phyloP scores from a whole-genome alignment of 352 stramenopile species.

The Thalassiosira mediterranea region DNA sequence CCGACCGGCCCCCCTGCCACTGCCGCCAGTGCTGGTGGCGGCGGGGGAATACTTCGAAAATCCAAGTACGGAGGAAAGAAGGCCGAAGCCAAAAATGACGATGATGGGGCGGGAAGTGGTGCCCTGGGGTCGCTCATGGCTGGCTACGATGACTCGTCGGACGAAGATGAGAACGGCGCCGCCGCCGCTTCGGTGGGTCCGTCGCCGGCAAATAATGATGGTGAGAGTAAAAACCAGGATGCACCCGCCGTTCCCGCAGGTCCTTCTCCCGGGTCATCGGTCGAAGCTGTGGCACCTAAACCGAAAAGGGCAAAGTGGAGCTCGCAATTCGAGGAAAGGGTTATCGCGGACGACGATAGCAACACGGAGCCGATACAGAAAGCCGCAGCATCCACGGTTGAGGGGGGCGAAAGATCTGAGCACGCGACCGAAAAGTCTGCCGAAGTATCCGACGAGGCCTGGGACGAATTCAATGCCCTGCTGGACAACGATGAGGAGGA shows the following conservation, averaged over 20 bases:
- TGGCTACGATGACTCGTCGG: conserved; percentile 33
- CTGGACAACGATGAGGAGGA: conserved; percentile 24
- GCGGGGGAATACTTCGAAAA: conserved; percentile 29
- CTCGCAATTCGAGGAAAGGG: no score
- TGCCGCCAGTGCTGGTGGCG: neutral
- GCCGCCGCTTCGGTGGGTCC: neutral
- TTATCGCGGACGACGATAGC: neutral
- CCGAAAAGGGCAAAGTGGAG: conserved; percentile 16
- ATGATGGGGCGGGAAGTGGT: neutral
- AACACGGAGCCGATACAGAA: neutral
- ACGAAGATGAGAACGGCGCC: conserved; percentile 13
- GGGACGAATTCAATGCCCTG: conserved; percentile 46
- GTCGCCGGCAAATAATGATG: neutral
- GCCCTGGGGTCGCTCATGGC: conserved; percentile 24
- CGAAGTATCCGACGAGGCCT: conserved; percentile 29
- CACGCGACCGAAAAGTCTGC: neutral
- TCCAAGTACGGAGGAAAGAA: conserved; percentile 17
- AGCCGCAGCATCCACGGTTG: neutral
- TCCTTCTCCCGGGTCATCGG: no score
- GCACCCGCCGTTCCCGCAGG: neutral
- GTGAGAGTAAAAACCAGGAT: neutral
- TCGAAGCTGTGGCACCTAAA: no score
- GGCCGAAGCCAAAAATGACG: conserved; percentile 1
- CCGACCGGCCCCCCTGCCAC: neutral
- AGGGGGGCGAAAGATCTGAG: neutral